Base-by-base conservation (phyloP, 257 asterid species). In the Ehretia macrophylla region DNA sequence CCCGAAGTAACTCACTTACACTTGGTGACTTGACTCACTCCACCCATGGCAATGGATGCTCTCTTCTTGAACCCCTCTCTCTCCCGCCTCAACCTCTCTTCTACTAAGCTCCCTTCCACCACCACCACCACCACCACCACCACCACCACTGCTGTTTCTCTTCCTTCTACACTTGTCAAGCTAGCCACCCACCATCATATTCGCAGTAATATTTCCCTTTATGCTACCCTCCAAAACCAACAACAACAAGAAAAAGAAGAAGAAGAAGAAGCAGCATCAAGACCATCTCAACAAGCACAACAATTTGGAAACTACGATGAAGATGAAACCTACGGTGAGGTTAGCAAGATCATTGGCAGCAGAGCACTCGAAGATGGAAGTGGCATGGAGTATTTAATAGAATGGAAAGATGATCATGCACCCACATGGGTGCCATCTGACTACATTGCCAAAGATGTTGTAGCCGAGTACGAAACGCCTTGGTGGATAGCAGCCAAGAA, bases 341-440 rank as follows among this genome's bases (percentile, higher is more conserved):
- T 92, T 1, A 72, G 32, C 72, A 78, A 80, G 17, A 88, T 92
- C 71, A 70, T 92, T 61, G 97, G 86, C 32, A 88, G 95, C 81
- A 60, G 95, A 55, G 85, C 91, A 0, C 59, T 70, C 12, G 80
- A 62, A 8, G 60, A 58, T 5, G 90, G 83, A 39, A 62, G 69
- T 13, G 88, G 80, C 8, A 92, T 92, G 98, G 95, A 88, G 72
- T 88, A 92, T 63, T 40, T 92, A 17, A 92, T 92, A 4, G 87
- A 92, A 75, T 92, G 98, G 97, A 84, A 83, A 64, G 98, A 92
- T 77, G 95, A 81, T 8, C 93, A 88, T 59, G 79, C 84, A 38
- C 98, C 97, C 27, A 88, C 97, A 0, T 92, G 98, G 98, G 95
- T 86, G 58, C 98, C 98, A 5, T 81, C 90, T n/a, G 82, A 92